Conservation (phyloP, 192 early-diverging fungal genomes). For the Oehlia diaphana region DNA sequence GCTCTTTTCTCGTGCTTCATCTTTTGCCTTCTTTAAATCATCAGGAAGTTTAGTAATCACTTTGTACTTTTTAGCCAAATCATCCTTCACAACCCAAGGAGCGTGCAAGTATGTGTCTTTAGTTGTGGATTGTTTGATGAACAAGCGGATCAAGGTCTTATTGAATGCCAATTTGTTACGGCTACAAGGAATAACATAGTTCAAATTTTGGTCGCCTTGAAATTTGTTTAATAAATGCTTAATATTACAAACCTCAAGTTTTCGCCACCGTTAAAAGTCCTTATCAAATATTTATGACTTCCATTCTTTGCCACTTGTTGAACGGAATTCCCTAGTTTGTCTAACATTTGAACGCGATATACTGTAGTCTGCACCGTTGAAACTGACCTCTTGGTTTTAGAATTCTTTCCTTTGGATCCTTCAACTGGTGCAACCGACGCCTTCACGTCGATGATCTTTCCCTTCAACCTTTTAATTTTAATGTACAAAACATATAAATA, state of each 20-base stretch:
- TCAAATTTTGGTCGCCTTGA: background rate
- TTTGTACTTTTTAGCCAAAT: conserved; percentile 49
- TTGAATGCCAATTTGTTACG: conserved; percentile 66
- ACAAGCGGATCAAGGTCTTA: conserved; percentile 71
- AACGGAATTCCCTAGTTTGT: conserved; percentile 42
- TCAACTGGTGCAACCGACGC: background rate
- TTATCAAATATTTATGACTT: conserved; percentile 43
- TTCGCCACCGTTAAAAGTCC: conserved; percentile 37
- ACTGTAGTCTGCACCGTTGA: too few relatives aligned
- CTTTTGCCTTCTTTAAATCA: conserved; percentile 44
- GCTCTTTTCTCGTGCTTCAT: conserved; percentile 39
- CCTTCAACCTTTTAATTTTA: background rate
- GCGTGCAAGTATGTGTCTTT: conserved; percentile 71
- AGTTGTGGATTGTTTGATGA: conserved; percentile 62
- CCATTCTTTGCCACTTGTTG: conserved; percentile 31
- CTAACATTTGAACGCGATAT: conserved; percentile 52
- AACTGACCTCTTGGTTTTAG: background rate
- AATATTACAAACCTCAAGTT: conserved; percentile 32
- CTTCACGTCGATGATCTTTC: background rate
- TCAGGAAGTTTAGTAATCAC: conserved; percentile 44
- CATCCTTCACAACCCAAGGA: conserved; percentile 68
- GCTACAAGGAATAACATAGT: conserved; percentile 30
- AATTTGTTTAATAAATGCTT: background rate
- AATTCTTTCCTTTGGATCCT: background rate
- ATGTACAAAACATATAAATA: background rate